Base-by-base conservation (phyloP, 1,139 yeast species). In the Nakaseomyces glabratus region DNA sequence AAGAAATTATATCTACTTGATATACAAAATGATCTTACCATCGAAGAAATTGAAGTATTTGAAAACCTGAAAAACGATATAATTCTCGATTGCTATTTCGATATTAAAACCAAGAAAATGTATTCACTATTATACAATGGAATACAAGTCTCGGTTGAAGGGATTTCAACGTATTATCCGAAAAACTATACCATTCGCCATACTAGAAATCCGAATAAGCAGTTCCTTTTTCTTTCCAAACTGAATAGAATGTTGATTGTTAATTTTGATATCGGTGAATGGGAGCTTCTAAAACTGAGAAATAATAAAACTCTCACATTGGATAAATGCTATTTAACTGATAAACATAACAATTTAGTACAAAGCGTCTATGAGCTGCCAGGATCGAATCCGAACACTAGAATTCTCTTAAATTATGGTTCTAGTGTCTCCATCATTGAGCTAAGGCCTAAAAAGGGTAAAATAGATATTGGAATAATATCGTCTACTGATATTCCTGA, bases 261-360 rank as follows among this genome's bases (percentile, higher is more conserved):
- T 5, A 51, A 47, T 28, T 31, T 40, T 10, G 43, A 44, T 16
- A 37, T 43, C 10, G 36, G 41, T 5, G 47, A 46, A 16, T 48
- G 57, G 49, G 48, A 51, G 28, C 48, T 52, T 32, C 33, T 51
- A 13, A 53, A 51, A 34, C 31, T 52, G 18, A 43, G 40, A 7
- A 50, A 48, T 35, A 56, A 58, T 7, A 52, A 47, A 35, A 34
- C 40, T 1, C 29, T 49, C 26, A 19, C 44, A 3, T 35, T 53
- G 14, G 43, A 47, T 28, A 36, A 44, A 6, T 11, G 13, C 37
- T 15, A 37, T 41, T 12, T 41, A 43, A 12, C 31, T 23, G 23
- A 33, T 12, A 16, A 21, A 23, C 22, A 17, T 2, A n/a, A n/a
- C n/a, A n/a, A n/a, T n/a, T n/a, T n/a, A n/a, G n/a, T n/a, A n/a